Evolutionary conservation across 2,329 filamentous ascomycete genomes (phyloP).

Genomic region (Cadophora malorum): DNA sequence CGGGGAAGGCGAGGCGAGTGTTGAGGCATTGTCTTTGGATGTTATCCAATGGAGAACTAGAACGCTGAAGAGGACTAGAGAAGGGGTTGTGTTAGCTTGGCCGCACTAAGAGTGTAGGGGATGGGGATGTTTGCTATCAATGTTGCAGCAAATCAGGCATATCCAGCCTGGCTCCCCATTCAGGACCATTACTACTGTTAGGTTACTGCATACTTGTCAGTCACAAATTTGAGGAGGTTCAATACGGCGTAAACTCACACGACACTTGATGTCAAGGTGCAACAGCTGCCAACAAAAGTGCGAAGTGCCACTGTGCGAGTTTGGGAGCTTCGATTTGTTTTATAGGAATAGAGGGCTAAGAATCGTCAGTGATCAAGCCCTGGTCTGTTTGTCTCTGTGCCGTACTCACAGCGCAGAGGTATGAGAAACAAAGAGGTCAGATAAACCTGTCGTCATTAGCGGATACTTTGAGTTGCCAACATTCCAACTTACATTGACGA

Average conservation of each 20-base stretch:
- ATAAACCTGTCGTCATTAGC: slow-evolving; percentile 50
- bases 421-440: slow-evolving; percentile 67
- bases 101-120: not conserved
- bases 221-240: not conserved
- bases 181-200: slow-evolving; percentile 63
- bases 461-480: not conserved
- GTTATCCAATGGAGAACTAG: slow-evolving; percentile 68
- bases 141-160: slow-evolving; percentile 69
- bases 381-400: not conserved
- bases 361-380: not conserved
- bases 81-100: not conserved
- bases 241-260: slow-evolving; percentile 51
- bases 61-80: slow-evolving; percentile 62
- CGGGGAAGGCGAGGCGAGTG: slow-evolving; percentile 21
- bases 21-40: slow-evolving; percentile 47
- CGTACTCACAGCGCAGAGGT: slow-evolving; percentile 59
- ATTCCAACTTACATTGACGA: slow-evolving; percentile 55
- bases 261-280: slow-evolving; percentile 63
- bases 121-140: slow-evolving; percentile 55
- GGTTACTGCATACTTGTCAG: slow-evolving; percentile 52
- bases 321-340: slow-evolving; percentile 51
- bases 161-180: slow-evolving; percentile 69
- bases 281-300: slow-evolving; percentile 64
- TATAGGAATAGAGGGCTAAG: slow-evolving; percentile 62
- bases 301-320: slow-evolving; percentile 61